Evolutionary conservation across 2,329 filamentous ascomycete species (phyloP).

Genomic region (Colletotrichum costaricense): DNA sequence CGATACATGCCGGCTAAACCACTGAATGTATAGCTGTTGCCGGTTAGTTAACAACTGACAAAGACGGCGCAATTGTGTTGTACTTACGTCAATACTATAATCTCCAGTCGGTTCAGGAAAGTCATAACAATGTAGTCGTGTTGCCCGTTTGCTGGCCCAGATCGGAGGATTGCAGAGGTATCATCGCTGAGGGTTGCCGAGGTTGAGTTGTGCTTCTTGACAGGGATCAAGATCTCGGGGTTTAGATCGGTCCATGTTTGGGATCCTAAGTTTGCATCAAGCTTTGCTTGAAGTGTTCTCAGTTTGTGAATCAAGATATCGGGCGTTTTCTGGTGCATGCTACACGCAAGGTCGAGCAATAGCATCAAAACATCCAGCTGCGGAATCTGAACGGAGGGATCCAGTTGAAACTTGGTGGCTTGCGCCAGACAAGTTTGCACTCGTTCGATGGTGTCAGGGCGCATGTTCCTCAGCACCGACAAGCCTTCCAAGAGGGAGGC

Average conservation of each 20-base stretch:
- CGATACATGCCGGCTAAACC: slow-evolving; percentile 60
- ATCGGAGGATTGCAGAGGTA: slow-evolving; percentile 64
- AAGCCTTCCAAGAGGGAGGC: slow-evolving; percentile 77
- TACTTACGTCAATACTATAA: slow-evolving; percentile 65
- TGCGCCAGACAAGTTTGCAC: slow-evolving; percentile 81
- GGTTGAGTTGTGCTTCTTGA: slow-evolving; percentile 61
- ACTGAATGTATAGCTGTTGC: slow-evolving; percentile 63
- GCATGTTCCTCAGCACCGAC: slow-evolving; percentile 72
- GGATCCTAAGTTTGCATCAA: slow-evolving; percentile 65
- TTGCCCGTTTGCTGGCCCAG: slow-evolving; percentile 55
- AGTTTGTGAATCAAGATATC: slow-evolving; percentile 70
- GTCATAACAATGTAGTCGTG: slow-evolving; percentile 69
- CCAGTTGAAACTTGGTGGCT: slow-evolving; percentile 76
- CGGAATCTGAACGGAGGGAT: slow-evolving; percentile 70
- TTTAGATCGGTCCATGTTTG: slow-evolving; percentile 58
- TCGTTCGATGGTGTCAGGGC: slow-evolving; percentile 74
- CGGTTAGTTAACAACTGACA: slow-evolving; percentile 33
- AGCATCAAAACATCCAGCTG: slow-evolving; percentile 75
- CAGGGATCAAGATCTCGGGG: slow-evolving; percentile 65
- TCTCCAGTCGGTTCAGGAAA: slow-evolving; percentile 70
- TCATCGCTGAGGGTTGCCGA: slow-evolving; percentile 66
- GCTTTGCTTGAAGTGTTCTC: slow-evolving; percentile 67
- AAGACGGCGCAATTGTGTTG: too few relatives aligned
- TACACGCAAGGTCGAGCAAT: slow-evolving; percentile 77
- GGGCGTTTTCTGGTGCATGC: slow-evolving; percentile 71